Evolutionary conservation across 139 green algal species (phyloP), one percentile per base, ranked within the genome.

Genomic region (Chlorella sp.): DNA sequence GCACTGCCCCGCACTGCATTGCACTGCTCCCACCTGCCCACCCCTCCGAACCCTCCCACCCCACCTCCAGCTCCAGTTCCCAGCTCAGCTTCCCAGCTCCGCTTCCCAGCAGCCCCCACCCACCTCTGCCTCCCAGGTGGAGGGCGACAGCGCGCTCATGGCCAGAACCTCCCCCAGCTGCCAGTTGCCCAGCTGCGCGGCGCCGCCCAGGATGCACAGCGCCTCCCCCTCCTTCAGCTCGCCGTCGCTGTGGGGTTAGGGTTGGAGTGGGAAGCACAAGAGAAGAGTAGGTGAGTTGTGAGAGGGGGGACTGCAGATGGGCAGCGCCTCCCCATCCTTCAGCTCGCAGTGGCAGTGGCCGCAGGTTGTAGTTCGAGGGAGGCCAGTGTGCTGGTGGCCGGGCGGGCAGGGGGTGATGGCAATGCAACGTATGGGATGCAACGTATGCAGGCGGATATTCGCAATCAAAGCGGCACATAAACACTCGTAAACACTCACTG

Each of bases 181-280:
- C 93, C 94, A 97, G 83, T 90, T 93, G 17, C 95, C 95, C 54
- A 98, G 90, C 72, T 91, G 83, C 14, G 94, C 88, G 6, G 93
- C 79, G 46, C 85, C 88, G n/a, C 95, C 95, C 8, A 86, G 94
- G 13, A 97, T 89, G 51, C 87, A 91, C 56, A 97, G 62, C 19
- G 68, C 40, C 73, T 97, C 77, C 6, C 85, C 82, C 22, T 87
- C 75, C n/a, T 86, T 38, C 41, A 91, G 28, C 58, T 82, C 75
- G 30, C 90, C 87, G 76, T 93, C 84, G 79, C 89, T 88, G 82
- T 34, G 69, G 13, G 40, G 46, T 22, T n/a, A 28, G n/a, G 32
- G 28, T 17, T 16, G 22, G 72, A 8, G 32, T 43, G 43, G 67
- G 20, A 34, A 28, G 34, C 1, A 16, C 30, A 60, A 65, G 79